Evolutionary conservation across 176 grass and related monocot species (phyloP).

Genomic region (Olyra latifolia): DNA sequence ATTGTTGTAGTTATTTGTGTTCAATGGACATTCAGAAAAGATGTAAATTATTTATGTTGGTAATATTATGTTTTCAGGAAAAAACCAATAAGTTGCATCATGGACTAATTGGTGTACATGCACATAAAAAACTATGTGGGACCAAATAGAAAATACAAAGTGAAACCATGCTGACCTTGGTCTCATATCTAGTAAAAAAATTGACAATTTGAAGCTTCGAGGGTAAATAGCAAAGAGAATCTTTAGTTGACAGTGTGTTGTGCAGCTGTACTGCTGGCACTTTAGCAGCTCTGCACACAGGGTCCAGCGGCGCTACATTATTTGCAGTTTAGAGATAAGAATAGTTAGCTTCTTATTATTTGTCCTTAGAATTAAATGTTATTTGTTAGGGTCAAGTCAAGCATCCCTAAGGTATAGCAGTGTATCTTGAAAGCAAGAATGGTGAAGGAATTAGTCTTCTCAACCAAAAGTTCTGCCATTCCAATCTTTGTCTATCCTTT

Average conservation of each 20-base stretch:
- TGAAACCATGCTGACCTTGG: not conserved
- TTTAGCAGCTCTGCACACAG: too few relatives aligned
- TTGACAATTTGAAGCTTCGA: not conserved
- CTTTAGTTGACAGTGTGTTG: too few relatives aligned
- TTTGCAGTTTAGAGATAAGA: too few relatives aligned
- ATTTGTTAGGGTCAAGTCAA: too few relatives aligned
- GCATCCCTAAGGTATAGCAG: not conserved
- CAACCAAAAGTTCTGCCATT: not conserved
- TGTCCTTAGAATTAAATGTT: too few relatives aligned
- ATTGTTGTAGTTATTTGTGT: not conserved
- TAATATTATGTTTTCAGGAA: not conserved
- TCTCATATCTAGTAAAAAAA: not conserved
- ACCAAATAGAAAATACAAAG: not conserved
- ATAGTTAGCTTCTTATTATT: too few relatives aligned
- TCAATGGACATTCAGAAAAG: not conserved
- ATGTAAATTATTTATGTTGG: not conserved
- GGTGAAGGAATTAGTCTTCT: constrained; percentile 17
- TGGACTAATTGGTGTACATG: not conserved
- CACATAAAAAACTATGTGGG: not conserved
- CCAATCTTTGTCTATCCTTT: not conserved
- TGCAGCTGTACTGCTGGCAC: too few relatives aligned
- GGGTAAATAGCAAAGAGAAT: too few relatives aligned
- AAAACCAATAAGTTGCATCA: not conserved
- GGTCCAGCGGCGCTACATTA: too few relatives aligned
- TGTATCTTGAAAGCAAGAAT: constrained; percentile 20